Base-by-base conservation (phyloP, 176 grass and related monocot genomes). In the Carex parvula region DNA sequence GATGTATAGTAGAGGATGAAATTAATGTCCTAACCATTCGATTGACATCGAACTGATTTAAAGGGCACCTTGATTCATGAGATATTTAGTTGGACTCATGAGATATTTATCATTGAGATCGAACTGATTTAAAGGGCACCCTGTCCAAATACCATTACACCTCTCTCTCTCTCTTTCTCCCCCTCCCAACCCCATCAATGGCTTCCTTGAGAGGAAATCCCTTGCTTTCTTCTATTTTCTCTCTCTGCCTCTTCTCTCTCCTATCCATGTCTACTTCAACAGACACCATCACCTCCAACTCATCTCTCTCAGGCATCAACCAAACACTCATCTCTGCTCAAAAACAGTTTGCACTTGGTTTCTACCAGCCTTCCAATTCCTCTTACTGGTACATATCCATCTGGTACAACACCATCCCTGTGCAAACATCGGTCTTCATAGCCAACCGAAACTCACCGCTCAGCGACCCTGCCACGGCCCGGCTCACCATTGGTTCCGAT, bases 301-400 rank as follows among this genome's bases (percentile, higher is more conserved):
- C 81, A n/a, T 85, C 90, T 29, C n/a, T 97, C 61, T 83, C 94
- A 0, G 89, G 89, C 17, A 83, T 37, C 8, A 24, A 17, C 21
- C 92, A 91, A 66, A 91, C 58, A 81, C 86, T 97, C 56, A 88
- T 84, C 54, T 94, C 92, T 70, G 78, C 74, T 76, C 21, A 59
- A 46, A 86, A 86, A 60, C 88, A 78, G 32, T 97, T 97, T 64
- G 12, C 72, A 15, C 69, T 97, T 52, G 94, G 94, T 11, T 98
- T 98, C 90, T 89, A 89, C 92, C 61, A 86, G 26, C 85, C 92
- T 6, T 1, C 26, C 56, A 79, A 63, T 80, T 68, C 86, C 39
- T 37, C 81, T 29, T 84, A 70, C 35, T 94, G 89, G 87, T 98
- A 98, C 89, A 89, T 98, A 64, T 86, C 87, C 53, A 98, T 98